phyloP scores from a whole-genome alignment of 257 asterid genomes.

The Jasminum sambac region DNA sequence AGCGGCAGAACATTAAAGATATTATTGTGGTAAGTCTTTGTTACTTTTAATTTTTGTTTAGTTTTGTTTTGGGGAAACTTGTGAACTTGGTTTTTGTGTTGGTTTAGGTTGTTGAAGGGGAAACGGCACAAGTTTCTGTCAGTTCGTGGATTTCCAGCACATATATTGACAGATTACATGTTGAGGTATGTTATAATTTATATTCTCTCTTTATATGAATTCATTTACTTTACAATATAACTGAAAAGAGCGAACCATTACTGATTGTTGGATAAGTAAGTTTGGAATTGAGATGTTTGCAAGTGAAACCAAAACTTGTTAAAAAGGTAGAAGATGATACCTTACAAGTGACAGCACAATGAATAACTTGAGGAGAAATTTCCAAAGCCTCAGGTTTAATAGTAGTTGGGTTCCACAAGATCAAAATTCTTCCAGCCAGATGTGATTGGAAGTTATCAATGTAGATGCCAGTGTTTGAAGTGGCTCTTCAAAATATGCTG shows the following conservation, averaged over 20 bases:
- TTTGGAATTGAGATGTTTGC: slow-evolving; percentile 6
- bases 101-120: slow-evolving; percentile 88
- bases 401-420: too few relatives aligned
- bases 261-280: background rate
- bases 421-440: too few relatives aligned
- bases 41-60: background rate
- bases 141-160: slow-evolving; percentile 87
- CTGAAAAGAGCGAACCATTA: background rate
- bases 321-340: too few relatives aligned
- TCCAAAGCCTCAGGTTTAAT: too few relatives aligned
- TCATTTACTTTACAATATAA: background rate
- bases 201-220: background rate
- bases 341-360: too few relatives aligned
- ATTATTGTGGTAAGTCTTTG: slow-evolving; percentile 71
- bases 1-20: slow-evolving; percentile 65
- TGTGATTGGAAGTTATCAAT: too few relatives aligned
- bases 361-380: too few relatives aligned
- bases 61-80: slow-evolving; percentile 13
- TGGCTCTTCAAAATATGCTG: too few relatives aligned
- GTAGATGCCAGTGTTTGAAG: too few relatives aligned
- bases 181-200: slow-evolving; percentile 58
- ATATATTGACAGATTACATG: slow-evolving; percentile 78
- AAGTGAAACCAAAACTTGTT: background rate
- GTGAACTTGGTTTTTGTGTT: background rate
- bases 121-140: slow-evolving; percentile 72